Evolutionary conservation across 805 yeast genomes (phyloP).

Genomic region (Tetrapisispora taiwanensis): DNA sequence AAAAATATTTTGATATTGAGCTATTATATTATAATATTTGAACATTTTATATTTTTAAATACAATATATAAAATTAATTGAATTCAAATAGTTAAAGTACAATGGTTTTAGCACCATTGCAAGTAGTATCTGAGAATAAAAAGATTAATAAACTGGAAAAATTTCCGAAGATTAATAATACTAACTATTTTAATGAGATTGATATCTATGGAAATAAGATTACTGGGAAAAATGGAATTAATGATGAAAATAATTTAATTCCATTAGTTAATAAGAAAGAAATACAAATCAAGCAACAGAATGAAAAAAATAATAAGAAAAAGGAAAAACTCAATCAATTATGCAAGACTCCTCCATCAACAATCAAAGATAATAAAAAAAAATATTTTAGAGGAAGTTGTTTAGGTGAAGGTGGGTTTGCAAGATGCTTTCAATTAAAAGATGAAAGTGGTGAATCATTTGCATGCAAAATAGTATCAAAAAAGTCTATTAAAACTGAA

Average conservation of each 20-base stretch:
- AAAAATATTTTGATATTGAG: too few species aligned
- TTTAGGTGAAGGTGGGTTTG: conserved; percentile 97
- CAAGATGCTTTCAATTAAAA: conserved; percentile 94
- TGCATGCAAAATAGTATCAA: conserved; percentile 98
- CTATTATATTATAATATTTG: too few species aligned
- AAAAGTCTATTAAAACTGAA: conserved; percentile 81
- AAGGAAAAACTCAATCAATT: conserved; percentile 83
- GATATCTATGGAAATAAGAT: background rate
- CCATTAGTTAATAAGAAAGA: background rate
- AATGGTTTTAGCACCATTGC: conserved; percentile 1
- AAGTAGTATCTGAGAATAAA: background rate
- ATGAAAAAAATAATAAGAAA: conserved; percentile 43
- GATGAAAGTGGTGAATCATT: conserved; percentile 77
- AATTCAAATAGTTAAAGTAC: background rate
- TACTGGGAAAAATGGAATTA: too few species aligned
- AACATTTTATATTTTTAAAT: too few species aligned
- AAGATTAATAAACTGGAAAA: background rate
- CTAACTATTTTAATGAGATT: background rate
- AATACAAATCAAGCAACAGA: background rate
- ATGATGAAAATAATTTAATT: background rate
- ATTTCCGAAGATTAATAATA: background rate
- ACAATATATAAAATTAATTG: background rate
- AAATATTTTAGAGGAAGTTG: conserved; percentile 85
- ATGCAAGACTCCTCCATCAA: conserved; percentile 93
- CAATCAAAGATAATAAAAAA: conserved; percentile 81